Evolutionary conservation across 1,284 basidiomycete species (phyloP).

Genomic region (Trichosporon inkin): DNA sequence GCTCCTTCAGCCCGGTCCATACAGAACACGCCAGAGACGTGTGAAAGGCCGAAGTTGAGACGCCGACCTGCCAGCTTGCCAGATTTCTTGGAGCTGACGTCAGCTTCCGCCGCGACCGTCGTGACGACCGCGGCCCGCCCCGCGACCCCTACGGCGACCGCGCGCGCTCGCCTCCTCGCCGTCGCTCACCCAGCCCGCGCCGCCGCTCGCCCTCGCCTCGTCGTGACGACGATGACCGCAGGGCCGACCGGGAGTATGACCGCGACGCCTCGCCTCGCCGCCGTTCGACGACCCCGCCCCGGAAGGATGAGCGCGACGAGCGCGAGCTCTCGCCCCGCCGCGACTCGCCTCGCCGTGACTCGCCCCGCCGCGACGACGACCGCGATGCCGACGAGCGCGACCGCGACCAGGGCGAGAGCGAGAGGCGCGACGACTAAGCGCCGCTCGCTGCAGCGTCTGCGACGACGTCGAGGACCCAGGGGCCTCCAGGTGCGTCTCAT

Average conservation of each 20-base stretch:
- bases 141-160: conserved; percentile 10
- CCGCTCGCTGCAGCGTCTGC: not conserved
- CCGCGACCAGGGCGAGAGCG: conserved; percentile 17
- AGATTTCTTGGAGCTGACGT: conserved; percentile 7
- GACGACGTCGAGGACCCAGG: not conserved
- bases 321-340: conserved; percentile 21
- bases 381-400: conserved; percentile 10
- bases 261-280: conserved; percentile 10
- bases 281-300: conserved; percentile 17
- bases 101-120: conserved; percentile 44
- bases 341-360: conserved; percentile 33
- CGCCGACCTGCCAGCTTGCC: not conserved
- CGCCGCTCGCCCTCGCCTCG: conserved; percentile 33
- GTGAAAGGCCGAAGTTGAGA: too few species aligned
- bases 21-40: too few species aligned
- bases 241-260: conserved; percentile 34
- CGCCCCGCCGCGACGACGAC: conserved; percentile 23
- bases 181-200: conserved; percentile 30
- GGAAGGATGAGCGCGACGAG: conserved; percentile 22
- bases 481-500: too few species aligned
- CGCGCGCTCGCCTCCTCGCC: conserved; percentile 14
- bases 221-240: conserved; percentile 15
- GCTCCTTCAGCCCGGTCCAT: too few species aligned
- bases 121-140: conserved; percentile 22
- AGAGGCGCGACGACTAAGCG: conserved; percentile 23